Conservation (phyloP, 1,284 basidiomycete genomes). For the Moesziomyces antarcticus region DNA sequence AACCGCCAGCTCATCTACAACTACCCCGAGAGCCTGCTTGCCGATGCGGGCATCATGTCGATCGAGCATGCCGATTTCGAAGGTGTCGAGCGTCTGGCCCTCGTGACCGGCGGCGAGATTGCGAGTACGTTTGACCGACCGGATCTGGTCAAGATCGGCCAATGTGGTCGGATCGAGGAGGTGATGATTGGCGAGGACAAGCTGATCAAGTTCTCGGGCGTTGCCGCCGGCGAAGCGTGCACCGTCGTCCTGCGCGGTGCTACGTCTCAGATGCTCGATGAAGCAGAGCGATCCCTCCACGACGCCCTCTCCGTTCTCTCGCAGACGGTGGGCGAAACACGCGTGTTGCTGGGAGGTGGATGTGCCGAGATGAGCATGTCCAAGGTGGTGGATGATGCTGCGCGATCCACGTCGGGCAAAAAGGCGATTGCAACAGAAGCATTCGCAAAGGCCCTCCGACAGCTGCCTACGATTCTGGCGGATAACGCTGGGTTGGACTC, state of each 20-base stretch:
- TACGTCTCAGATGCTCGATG: conserved; percentile 98
- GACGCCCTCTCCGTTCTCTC: conserved; percentile 97
- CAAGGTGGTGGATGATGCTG: conserved; percentile 89
- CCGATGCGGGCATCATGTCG: conserved; percentile 92
- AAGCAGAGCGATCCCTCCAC: conserved; percentile 96
- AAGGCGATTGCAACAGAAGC: conserved; percentile 94
- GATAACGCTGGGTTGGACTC: conserved; percentile 99
- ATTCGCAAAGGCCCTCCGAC: conserved; percentile 87
- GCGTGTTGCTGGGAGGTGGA: conserved; percentile 92
- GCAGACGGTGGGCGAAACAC: conserved; percentile 96
- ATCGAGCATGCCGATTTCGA: conserved; percentile 99
- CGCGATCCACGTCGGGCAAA: conserved; percentile 87
- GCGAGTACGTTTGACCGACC: conserved; percentile 94
- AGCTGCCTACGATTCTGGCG: conserved; percentile 89
- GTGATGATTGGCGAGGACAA: conserved; percentile 99
- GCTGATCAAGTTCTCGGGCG: conserved; percentile 99
- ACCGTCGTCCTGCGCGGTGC: conserved; percentile 97
- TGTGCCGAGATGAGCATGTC: conserved; percentile 99
- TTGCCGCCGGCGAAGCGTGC: conserved; percentile 97
- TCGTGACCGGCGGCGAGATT: conserved; percentile 98
- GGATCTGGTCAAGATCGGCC: conserved; percentile 90
- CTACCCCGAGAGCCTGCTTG: conserved; percentile 93
- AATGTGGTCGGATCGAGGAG: conserved; percentile 95
- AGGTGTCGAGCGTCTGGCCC: conserved; percentile 92
- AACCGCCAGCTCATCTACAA: conserved; percentile 99